Conservation (phyloP, 306 rosid genomes). For the Quercus gilva region DNA sequence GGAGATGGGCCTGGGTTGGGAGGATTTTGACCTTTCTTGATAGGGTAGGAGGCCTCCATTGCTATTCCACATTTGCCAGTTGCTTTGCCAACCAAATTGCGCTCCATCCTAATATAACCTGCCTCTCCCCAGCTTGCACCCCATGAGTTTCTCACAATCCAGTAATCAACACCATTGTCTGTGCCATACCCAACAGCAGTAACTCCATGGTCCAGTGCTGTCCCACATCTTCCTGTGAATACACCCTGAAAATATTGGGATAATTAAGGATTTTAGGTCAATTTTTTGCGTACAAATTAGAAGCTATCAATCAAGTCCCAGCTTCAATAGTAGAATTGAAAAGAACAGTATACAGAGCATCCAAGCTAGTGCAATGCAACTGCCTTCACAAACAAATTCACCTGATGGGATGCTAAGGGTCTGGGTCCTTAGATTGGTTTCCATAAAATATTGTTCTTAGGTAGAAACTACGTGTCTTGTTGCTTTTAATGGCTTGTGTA, state of each 20-base stretch:
- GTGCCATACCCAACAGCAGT: slow-evolving; percentile 78
- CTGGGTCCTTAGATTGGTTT: background rate
- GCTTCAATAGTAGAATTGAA: background rate
- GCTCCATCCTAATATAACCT: slow-evolving; percentile 79
- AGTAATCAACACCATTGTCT: slow-evolving; percentile 65
- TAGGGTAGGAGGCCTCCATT: slow-evolving; percentile 68
- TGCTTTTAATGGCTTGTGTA: background rate
- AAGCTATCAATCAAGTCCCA: background rate
- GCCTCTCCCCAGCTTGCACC: slow-evolving; percentile 76
- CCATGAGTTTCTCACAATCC: slow-evolving; percentile 89
- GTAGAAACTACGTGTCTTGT: background rate
- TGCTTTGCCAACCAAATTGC: slow-evolving; percentile 34
- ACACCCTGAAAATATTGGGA: slow-evolving; percentile 54
- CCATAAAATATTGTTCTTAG: background rate
- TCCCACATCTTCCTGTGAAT: slow-evolving; percentile 74
- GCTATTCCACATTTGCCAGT: slow-evolving; percentile 80
- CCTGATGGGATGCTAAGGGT: background rate
- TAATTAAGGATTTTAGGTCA: background rate
- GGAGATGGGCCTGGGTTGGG: slow-evolving; percentile 95
- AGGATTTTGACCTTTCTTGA: slow-evolving; percentile 65
- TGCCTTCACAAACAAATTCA: background rate
- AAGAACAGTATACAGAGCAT: background rate
- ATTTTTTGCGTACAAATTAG: background rate
- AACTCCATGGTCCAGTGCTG: slow-evolving; percentile 76
- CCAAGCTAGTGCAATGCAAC: background rate